phyloP scores from a whole-genome alignment of 2,329 filamentous ascomycete genomes.

The Botrytis deweyae region DNA sequence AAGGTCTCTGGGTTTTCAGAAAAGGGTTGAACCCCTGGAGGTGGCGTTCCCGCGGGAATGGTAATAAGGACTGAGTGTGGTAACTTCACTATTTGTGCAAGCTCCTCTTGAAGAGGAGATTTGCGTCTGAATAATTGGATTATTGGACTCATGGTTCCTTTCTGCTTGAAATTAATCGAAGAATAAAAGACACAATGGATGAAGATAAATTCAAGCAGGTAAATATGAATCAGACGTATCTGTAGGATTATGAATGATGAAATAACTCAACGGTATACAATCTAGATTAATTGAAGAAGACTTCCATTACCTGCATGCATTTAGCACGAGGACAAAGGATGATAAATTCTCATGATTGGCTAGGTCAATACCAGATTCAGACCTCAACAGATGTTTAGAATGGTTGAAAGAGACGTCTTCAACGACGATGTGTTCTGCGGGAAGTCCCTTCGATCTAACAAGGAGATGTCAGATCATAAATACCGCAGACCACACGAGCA shows the following conservation, averaged over 20 bases:
- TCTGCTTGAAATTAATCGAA: background rate
- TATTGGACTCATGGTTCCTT: background rate
- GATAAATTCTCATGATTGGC: background rate
- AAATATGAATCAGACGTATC: background rate
- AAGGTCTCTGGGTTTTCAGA: background rate
- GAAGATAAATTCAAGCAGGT: background rate
- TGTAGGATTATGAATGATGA: too few relatives aligned
- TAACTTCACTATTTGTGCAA: background rate
- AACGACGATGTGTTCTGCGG: background rate
- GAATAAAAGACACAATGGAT: background rate
- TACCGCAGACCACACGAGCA: background rate
- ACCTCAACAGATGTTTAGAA: background rate
- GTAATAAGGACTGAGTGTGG: background rate
- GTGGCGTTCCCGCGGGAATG: background rate
- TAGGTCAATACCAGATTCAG: background rate
- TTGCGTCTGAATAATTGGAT: background rate
- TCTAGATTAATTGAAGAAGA: background rate
- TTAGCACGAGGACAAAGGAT: background rate
- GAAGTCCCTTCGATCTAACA: background rate
- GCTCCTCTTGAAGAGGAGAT: background rate
- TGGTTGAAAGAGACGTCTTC: background rate
- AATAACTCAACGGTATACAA: background rate
- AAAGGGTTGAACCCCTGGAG: background rate
- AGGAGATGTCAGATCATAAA: background rate
- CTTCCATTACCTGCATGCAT: background rate